Base-by-base conservation (phyloP, 1,284 basidiomycete genomes). In the Ceratobasidium sp. region DNA sequence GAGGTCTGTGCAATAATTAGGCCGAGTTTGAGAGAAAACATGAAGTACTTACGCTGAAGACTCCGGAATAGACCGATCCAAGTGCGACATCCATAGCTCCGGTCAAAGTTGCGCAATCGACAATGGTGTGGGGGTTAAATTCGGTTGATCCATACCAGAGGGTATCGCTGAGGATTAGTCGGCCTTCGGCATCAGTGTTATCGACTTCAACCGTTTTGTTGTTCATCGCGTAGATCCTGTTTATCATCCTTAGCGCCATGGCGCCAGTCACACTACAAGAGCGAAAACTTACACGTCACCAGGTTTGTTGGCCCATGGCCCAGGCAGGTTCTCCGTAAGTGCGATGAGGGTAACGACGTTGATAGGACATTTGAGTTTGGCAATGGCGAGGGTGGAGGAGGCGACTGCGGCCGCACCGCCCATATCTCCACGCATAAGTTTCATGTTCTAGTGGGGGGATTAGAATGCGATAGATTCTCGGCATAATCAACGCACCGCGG, bases 181-280 rank as follows among this genome's bases (percentile, higher is more conserved):
- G 87, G 20, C 94, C 93, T 76, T 94, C 92, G 3, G 92, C 92
- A 76, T 94, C 93, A 0, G 93, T 94, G 79, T 94, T 94, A 79
- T 94, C 92, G 42, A 95, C 86, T 77, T 95, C 92, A 35, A 96
- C 85, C 0, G 89, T 88, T 78, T 93, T 93, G 45, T 93, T 93
- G 76, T 94, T 94, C 87, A 93, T 93, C 5, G 92, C 90, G 73
- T 92, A 90, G 71, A 95, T 77, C 64, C 93, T 92, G 75, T 7
- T 7, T 49, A 20, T 55, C n/a, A 34, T 34, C 50, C 49, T 60
- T 56, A 27, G 49, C 35, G 52, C 12, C 17, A 69, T 50, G 65
- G 45, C 13, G 55, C 57, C 55, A 10, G 50, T 31, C 53, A 15
- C 6, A 17, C 49, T 27, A 31, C 15, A 25, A 55, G 31, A 25